Evolutionary conservation across 169 alveolate genomes (phyloP).

Genomic region (Blepharisma undulans): DNA sequence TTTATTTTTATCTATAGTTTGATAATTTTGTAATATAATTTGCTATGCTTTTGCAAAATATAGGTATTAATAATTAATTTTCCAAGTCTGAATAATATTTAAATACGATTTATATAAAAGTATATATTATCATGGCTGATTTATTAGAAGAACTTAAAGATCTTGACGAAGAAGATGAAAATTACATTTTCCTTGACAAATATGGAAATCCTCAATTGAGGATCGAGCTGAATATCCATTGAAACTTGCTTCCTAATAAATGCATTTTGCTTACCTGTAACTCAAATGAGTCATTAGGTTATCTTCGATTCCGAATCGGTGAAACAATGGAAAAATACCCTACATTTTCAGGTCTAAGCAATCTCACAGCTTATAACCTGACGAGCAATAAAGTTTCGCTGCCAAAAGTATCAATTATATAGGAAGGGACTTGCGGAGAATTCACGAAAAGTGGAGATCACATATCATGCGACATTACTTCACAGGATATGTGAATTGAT

Average conservation of each 20-base stretch:
- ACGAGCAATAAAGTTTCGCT: not conserved
- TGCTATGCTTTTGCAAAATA: too few species aligned
- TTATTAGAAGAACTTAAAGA: not conserved
- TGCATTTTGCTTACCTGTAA: constrained; percentile 5
- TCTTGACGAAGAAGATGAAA: constrained; percentile 6
- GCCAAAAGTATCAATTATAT: not conserved
- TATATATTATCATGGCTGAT: not conserved
- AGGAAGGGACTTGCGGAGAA: not conserved
- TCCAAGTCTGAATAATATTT: too few species aligned
- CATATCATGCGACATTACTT: not conserved
- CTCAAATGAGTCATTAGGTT: constrained; percentile 12
- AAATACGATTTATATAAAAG: too few species aligned
- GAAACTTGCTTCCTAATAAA: not conserved
- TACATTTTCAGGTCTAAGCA: constrained; percentile 7
- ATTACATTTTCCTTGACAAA: constrained; percentile 26
- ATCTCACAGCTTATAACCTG: not conserved
- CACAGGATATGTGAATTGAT: constrained; percentile 22
- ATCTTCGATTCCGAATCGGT: not conserved
- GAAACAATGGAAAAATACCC: constrained; percentile 27
- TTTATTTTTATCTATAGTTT: too few species aligned
- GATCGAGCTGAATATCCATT: not conserved
- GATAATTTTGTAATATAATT: too few species aligned
- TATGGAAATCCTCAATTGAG: not conserved
- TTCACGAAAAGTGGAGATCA: constrained; percentile 14
- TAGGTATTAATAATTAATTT: too few species aligned